Conservation (phyloP, 2,329 filamentous ascomycete species). For the Xylaria sp. region DNA sequence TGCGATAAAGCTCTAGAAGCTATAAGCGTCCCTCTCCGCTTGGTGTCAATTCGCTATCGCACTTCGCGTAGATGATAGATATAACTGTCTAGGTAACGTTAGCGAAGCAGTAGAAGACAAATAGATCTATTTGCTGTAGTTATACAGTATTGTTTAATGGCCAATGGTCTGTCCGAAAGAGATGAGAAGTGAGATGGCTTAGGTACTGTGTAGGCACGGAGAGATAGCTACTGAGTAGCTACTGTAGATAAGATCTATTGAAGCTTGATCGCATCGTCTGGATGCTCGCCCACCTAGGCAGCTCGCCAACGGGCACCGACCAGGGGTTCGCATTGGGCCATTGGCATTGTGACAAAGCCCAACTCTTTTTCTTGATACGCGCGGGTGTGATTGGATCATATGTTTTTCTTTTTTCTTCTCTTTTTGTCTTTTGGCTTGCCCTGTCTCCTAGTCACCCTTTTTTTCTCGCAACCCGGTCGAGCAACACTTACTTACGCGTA, state of each 20-base stretch:
- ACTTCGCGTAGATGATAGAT: neutral
- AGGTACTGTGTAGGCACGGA: conserved; percentile 1
- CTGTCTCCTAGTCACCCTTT: too few relatives aligned
- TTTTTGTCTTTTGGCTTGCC: neutral
- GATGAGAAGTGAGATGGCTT: too few relatives aligned
- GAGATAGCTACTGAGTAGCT: neutral
- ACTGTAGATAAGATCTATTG: conserved; percentile 13
- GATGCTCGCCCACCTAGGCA: conserved; percentile 25
- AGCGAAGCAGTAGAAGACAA: too few relatives aligned
- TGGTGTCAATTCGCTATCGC: too few relatives aligned
- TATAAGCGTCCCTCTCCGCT: neutral
- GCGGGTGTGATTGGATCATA: neutral
- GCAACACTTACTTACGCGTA: neutral
- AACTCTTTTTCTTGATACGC: neutral
- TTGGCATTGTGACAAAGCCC: neutral
- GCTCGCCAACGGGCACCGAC: conserved; percentile 12
- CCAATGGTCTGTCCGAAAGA: too few relatives aligned
- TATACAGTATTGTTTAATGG: too few relatives aligned
- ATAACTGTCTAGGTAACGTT: too few relatives aligned
- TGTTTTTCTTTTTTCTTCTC: neutral
- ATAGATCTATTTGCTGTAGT: too few relatives aligned
- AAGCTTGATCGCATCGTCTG: conserved; percentile 21
- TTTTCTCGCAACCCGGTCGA: neutral
- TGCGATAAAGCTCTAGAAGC: neutral
- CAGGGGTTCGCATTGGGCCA: conserved; percentile 7